A percentile compares a stretch with the other conserved stretches of the same genome.
Conservation (phyloP, 176 grass and related monocot species). For the Puccinellia tenuiflora region DNA sequence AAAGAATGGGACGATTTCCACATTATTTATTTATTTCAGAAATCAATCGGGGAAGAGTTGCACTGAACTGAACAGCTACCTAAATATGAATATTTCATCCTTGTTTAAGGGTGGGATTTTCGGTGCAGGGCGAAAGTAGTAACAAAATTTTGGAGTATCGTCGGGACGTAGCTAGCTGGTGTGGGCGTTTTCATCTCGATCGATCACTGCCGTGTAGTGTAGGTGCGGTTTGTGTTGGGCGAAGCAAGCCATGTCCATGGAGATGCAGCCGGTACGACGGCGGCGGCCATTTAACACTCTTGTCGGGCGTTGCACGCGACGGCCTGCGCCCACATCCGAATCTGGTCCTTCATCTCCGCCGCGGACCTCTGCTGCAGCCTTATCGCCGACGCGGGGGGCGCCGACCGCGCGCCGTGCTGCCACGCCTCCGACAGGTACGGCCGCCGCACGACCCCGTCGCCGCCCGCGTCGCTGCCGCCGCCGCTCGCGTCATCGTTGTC, state of each 20-base stretch:
- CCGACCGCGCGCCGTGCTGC: slow-evolving; percentile 27
- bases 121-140: background rate
- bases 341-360: slow-evolving; percentile 73
- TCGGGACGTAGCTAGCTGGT: background rate
- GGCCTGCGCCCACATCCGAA: slow-evolving; percentile 86
- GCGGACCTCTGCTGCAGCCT: slow-evolving; percentile 48
- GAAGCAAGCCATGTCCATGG: background rate
- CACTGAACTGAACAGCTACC: background rate
- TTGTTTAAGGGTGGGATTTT: background rate
- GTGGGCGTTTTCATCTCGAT: background rate
- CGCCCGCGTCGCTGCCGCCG: background rate
- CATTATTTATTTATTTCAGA: background rate
- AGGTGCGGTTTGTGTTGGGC: background rate
- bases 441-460: background rate
- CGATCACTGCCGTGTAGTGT: background rate
- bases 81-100: background rate
- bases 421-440: slow-evolving; percentile 78
- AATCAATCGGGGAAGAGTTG: background rate
- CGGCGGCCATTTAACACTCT: slow-evolving; percentile 30
- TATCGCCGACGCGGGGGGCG: slow-evolving; percentile 17
- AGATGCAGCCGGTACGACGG: background rate
- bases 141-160: slow-evolving; percentile 1
- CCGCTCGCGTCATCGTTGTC: background rate
- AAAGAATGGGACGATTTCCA: background rate
- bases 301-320: slow-evolving; percentile 72